These are phyloP conservation scores for Pythium insidiosum DNA, from an alignment of 352 stramenopile species.

Conservation along the genomic window DNA sequence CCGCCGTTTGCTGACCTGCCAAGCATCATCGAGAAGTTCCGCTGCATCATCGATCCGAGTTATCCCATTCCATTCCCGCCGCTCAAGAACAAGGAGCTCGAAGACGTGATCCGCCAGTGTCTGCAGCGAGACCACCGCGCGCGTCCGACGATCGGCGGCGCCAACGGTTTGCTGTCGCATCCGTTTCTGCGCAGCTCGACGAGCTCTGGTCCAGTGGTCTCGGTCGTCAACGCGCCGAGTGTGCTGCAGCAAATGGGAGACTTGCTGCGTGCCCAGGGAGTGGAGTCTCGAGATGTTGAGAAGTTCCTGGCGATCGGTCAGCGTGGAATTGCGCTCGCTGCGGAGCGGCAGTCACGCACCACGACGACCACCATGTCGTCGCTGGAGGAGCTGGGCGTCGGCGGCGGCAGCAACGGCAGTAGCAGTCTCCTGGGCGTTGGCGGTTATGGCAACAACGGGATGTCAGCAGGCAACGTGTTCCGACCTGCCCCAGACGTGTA, in stretches of 20 bases:
- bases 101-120: constrained; percentile 84
- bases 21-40: constrained; percentile 94
- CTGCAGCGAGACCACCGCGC: constrained; percentile 75
- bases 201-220: background rate
- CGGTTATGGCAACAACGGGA: too few relatives aligned
- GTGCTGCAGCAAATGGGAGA: constrained; percentile 42
- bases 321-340: too few relatives aligned
- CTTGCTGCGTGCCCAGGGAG: constrained; percentile 34
- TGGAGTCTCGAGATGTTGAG: constrained; percentile 30
- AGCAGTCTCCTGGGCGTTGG: too few relatives aligned
- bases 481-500: constrained; percentile 16
- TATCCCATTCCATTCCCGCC: constrained; percentile 87
- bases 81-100: constrained; percentile 71
- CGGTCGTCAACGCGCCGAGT: too few relatives aligned
- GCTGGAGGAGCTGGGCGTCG: too few relatives aligned
- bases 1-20: constrained; percentile 92
- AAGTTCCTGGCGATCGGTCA: constrained; percentile 46
- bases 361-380: too few relatives aligned
- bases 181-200: constrained; percentile 49
- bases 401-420: too few relatives aligned
- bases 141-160: constrained; percentile 75
- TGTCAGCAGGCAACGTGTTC: constrained; percentile 6
- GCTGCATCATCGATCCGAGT: constrained; percentile 91
- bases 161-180: constrained; percentile 73
- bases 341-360: too few relatives aligned